A percentile compares a stretch with the other conserved stretches of the same genome.
Evolutionary conservation across 768 basidiomycete species (phyloP).

Genomic region (Asterophora lycoperdoides): DNA sequence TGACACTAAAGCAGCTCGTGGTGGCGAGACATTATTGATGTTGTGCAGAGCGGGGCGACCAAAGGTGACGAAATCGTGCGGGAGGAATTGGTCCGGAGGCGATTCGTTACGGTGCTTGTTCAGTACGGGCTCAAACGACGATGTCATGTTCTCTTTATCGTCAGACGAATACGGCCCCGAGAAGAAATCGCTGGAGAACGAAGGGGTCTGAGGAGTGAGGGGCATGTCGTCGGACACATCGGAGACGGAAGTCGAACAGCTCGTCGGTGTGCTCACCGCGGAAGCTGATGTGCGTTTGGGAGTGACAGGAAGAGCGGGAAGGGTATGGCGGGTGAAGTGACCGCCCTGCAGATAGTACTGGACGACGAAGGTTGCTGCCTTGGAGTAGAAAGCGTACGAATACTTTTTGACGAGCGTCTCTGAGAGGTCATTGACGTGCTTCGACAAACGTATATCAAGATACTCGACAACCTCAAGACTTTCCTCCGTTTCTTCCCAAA

Average conservation of each 20-base stretch:
- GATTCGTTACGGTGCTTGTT: conserved; percentile 68
- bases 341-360: conserved; percentile 92
- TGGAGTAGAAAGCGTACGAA: conserved; percentile 94
- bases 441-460: conserved; percentile 82
- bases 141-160: conserved; percentile 78
- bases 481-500: conserved; percentile 82
- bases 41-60: conserved; percentile 76
- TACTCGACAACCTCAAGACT: conserved; percentile 80
- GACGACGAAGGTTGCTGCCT: conserved; percentile 89
- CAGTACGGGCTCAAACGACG: conserved; percentile 66
- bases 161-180: conserved; percentile 47
- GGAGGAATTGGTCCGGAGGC: conserved; percentile 71
- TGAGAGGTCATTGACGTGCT: conserved; percentile 88
- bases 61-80: conserved; percentile 77
- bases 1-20: conserved; percentile 51
- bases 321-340: conserved; percentile 52
- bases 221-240: conserved; percentile 84
- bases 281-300: conserved; percentile 54
- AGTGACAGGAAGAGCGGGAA: conserved; percentile 59
- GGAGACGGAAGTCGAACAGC: conserved; percentile 66
- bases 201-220: conserved; percentile 72
- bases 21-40: conserved; percentile 65
- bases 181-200: conserved; percentile 58
- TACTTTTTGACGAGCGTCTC: conserved; percentile 98
- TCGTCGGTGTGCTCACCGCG: conserved; percentile 68